Evolutionary conservation across 2,329 filamentous ascomycete species (phyloP).

Genomic region (Colletotrichum gigasporum): DNA sequence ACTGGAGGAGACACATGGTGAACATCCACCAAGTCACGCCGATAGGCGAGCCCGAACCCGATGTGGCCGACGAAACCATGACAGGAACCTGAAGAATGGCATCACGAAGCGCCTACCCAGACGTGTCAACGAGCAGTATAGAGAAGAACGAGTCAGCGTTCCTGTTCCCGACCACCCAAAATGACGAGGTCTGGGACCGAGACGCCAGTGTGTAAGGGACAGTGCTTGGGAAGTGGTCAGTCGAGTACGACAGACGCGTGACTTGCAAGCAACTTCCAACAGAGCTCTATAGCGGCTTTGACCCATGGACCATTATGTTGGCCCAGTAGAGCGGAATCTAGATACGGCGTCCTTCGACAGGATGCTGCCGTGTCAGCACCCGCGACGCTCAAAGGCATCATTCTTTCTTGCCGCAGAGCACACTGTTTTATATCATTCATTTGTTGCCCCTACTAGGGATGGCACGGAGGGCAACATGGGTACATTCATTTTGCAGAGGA

Average conservation of each 20-base stretch:
- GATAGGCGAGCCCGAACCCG: conserved; percentile 33
- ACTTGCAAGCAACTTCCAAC: conserved; percentile 11
- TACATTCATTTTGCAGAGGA: conserved; percentile 9
- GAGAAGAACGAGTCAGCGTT: not conserved
- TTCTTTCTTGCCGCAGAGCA: conserved; percentile 7
- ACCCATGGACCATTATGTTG: not conserved
- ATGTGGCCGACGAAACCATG: conserved; percentile 34
- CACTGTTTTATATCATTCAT: not conserved
- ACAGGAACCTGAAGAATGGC: conserved; percentile 15
- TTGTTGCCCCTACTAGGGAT: not conserved
- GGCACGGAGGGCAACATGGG: not conserved
- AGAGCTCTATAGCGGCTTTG: not conserved
- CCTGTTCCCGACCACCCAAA: not conserved
- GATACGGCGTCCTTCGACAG: not conserved
- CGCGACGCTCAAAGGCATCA: conserved; percentile 4
- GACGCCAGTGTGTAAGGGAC: not conserved
- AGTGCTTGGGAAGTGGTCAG: conserved; percentile 25
- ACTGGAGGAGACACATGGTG: conserved; percentile 70
- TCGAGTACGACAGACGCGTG: conserved; percentile 10
- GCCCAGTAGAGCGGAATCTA: not conserved
- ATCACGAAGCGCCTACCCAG: not conserved
- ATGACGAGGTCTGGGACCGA: no score
- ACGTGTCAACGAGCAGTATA: not conserved
- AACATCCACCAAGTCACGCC: conserved; percentile 61
- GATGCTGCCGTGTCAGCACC: not conserved